phyloP scores from a whole-genome alignment of 148 eudicot species.

The Rhododendron vialii region DNA sequence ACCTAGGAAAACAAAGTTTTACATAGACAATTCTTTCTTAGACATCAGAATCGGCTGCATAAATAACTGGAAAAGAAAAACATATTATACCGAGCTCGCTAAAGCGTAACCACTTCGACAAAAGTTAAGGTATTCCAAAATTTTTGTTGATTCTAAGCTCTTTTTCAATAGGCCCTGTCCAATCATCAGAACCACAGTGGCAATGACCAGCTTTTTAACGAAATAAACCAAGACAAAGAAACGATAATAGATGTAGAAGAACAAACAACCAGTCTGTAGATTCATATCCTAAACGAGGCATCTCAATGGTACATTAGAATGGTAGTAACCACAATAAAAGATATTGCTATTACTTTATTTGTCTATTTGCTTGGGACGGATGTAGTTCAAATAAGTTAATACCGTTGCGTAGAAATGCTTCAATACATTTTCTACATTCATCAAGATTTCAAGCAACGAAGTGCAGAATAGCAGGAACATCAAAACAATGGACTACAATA shows the following conservation, averaged over 20 bases:
- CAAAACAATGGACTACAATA: too few species aligned
- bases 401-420: neutral
- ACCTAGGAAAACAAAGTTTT: neutral
- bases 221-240: neutral
- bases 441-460: neutral
- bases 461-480: too few species aligned
- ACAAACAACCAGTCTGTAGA: neutral
- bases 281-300: neutral
- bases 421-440: neutral
- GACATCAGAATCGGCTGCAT: neutral
- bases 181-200: neutral
- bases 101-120: too few species aligned
- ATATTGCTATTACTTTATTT: neutral
- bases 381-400: neutral
- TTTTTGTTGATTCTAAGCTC: neutral
- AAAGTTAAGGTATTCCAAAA: neutral
- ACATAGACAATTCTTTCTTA: neutral
- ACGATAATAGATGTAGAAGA: neutral
- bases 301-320: neutral
- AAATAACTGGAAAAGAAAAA: too few species aligned
- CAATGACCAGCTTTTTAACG: neutral
- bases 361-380: neutral
- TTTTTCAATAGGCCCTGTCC: neutral
- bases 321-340: neutral
- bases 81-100: too few species aligned